These are phyloP conservation scores for Syzygium jambos DNA, from an alignment of 345 rosid genomes.

Conservation along the genomic window DNA sequence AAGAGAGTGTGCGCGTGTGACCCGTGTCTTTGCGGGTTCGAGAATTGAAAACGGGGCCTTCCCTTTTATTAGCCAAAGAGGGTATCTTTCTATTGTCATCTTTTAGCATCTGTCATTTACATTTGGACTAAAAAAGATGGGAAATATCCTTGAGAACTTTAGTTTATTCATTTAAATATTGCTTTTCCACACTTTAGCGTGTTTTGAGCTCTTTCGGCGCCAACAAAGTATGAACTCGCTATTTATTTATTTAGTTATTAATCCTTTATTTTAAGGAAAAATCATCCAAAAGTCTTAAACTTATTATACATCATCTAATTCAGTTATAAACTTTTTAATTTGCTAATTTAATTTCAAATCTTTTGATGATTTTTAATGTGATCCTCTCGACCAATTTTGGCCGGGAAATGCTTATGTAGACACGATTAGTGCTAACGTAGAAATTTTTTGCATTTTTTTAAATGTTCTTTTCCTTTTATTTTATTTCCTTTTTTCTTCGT, in stretches of 20 bases:
- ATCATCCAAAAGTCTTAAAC: background rate
- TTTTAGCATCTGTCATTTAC: background rate
- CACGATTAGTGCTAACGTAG: background rate
- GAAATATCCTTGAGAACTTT: background rate
- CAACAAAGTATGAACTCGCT: background rate
- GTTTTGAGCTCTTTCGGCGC: background rate
- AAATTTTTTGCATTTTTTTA: background rate
- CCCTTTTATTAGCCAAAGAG: background rate
- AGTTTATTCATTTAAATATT: background rate
- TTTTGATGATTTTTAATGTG: background rate
- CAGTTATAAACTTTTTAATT: background rate
- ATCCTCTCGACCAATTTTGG: background rate
- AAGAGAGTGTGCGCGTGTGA: too few relatives aligned
- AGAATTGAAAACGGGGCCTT: background rate
- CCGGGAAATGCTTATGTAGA: background rate
- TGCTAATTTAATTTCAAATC: background rate
- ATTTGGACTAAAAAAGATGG: background rate
- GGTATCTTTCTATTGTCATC: background rate
- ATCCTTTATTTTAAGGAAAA: background rate
- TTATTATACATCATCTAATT: accelerated
- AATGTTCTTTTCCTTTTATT: background rate
- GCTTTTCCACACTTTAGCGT: background rate
- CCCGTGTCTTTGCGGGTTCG: background rate
- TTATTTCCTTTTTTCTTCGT: background rate
- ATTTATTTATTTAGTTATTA: background rate